Percentiles rank a stretch among this genome's conserved stretches.
Conservation (phyloP, 257 asterid genomes). For the Solanum chiquidenum region DNA sequence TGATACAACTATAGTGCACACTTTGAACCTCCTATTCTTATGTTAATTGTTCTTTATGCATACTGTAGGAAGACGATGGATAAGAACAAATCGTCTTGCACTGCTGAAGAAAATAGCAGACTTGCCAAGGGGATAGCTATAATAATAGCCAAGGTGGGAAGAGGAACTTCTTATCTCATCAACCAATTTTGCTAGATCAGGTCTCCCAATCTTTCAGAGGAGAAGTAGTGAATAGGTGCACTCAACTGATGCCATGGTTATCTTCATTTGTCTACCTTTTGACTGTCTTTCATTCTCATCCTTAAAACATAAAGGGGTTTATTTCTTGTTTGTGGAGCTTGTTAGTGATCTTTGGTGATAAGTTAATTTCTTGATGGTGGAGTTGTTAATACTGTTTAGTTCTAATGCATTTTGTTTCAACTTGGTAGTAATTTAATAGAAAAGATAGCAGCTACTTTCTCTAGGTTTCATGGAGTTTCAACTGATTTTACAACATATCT, state of each 20-base stretch:
- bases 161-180: constrained; percentile 20
- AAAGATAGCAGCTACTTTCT: neutral
- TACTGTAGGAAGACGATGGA: constrained; percentile 75
- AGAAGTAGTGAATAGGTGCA: constrained; percentile 42
- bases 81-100: constrained; percentile 80
- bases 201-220: constrained; percentile 32
- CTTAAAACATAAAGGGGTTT: neutral
- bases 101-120: constrained; percentile 57
- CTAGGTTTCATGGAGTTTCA: neutral
- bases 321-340: no score
- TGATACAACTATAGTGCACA: neutral
- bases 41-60: neutral
- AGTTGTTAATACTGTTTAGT: neutral
- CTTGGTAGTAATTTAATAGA: neutral
- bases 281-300: neutral
- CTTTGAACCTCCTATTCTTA: neutral
- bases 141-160: constrained; percentile 21
- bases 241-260: neutral
- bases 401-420: neutral
- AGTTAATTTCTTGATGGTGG: neutral
- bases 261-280: neutral
- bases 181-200: constrained; percentile 25
- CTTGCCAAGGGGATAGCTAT: constrained; percentile 59
- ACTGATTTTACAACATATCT: neutral
- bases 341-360: neutral